A percentile compares a stretch with the other conserved stretches of the same genome.
These are phyloP conservation scores for Salvia rosmarinus DNA, from an alignment of 257 asterid genomes.

Conservation along the genomic window DNA sequence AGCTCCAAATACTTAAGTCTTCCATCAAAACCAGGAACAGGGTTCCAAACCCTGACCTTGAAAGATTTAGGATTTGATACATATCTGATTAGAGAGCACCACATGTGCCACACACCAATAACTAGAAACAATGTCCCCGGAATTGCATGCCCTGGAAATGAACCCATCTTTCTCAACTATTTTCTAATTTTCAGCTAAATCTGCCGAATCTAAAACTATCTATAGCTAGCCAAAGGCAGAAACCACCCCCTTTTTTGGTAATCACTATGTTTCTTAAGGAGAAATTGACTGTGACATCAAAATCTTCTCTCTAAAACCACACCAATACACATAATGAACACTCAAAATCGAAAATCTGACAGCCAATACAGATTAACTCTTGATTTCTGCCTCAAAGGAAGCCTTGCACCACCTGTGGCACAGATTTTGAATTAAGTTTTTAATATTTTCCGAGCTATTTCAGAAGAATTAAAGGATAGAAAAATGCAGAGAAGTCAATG, in stretches of 20 bases:
- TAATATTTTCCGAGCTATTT: background rate
- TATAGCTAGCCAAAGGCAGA: background rate
- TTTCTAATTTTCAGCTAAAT: conserved; percentile 13
- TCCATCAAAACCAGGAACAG: conserved; percentile 79
- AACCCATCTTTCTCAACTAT: conserved; percentile 61
- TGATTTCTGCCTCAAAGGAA: conserved; percentile 24
- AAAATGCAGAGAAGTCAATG: background rate
- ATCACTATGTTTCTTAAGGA: background rate
- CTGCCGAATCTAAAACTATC: background rate
- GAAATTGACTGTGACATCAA: conserved; percentile 1
- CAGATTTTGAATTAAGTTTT: conserved; percentile 10
- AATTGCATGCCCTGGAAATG: conserved; percentile 87
- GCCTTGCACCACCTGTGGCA: conserved; percentile 29
- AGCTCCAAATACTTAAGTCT: conserved; percentile 86
- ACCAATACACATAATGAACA: background rate
- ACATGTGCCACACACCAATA: conserved; percentile 90
- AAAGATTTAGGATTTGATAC: conserved; percentile 69
- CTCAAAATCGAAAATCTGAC: background rate
- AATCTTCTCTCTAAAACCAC: conserved; percentile 8
- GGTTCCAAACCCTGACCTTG: conserved; percentile 85
- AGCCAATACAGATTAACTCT: background rate
- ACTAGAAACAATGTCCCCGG: conserved; percentile 89
- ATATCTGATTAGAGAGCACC: conserved; percentile 77
- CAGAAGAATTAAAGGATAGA: background rate
- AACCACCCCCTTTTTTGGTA: conserved; percentile 11